Base-by-base conservation (phyloP, 2,329 filamentous ascomycete genomes). In the Pseudogymnoascus sp. region DNA sequence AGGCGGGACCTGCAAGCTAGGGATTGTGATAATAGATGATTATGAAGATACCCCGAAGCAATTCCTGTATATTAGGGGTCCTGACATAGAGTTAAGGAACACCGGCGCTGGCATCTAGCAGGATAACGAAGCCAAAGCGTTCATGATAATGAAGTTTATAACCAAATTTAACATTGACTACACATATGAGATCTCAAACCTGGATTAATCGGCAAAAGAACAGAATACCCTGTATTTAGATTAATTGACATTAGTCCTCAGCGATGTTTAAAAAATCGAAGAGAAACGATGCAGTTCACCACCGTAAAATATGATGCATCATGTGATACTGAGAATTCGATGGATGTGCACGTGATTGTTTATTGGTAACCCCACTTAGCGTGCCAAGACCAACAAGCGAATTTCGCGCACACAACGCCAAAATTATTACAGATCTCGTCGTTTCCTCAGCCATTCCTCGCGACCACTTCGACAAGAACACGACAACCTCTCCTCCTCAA, bases 401-500 rank as follows among this genome's bases (percentile, higher is more conserved):
- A 61, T 61, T 61, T 61, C 59, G 38, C 59, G 33, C 59, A 61
- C 59, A 61, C 59, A 61, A 61, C 59, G 21, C 14, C 59, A 31
- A 61, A 61, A 40, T 40, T 56, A 56, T 61, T 61, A 40, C 59
- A 42, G 38, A 59, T 16, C 13, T 42, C 59, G 26, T 61, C 33
- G 38, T 16, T 61, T 61, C 35, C 38, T 40, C 59, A 61, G 59
- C 50, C 38, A 61, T 61, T 61, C 59, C 59, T 61, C 59, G 59
- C 59, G 59, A 61, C 59, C 59, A 40, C 59, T 40, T 40, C 59
- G 59, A 61, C 59, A 61, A 61, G 14, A 61, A 19, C 59, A 37
- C 59, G 59, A 61, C 59, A 61, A 61, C 59, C 59, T 61, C 59
- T 42, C 38, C 59, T 40, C 37, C 59, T 26, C 61, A 56, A 62